Evolutionary conservation across 306 rosid species (phyloP).

Genomic region (Mimosa bimucronata): DNA sequence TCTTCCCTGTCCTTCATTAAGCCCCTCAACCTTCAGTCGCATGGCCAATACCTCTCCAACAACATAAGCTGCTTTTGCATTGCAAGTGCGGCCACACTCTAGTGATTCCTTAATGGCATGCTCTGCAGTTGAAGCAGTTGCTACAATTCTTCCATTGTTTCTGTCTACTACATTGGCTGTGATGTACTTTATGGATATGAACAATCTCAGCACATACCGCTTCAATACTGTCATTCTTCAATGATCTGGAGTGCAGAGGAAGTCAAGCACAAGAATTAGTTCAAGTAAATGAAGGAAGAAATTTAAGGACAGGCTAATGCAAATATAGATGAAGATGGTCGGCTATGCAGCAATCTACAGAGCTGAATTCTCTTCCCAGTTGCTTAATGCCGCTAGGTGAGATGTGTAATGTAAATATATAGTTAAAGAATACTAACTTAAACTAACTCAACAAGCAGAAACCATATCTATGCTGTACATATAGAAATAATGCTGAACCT

Average conservation of each 20-base stretch:
- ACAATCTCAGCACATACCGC: constrained; percentile 81
- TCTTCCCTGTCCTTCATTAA: constrained; percentile 76
- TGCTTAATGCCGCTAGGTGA: no score
- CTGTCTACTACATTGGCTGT: constrained; percentile 89
- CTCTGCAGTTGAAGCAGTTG: constrained; percentile 75
- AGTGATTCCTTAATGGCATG: constrained; percentile 75
- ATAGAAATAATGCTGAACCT: no score
- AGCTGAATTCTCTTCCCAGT: no score
- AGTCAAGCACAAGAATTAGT: constrained; percentile 23
- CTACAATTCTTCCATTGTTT: constrained; percentile 79
- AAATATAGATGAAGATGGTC: neutral
- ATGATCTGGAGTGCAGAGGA: constrained; percentile 27
- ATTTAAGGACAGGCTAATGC: neutral
- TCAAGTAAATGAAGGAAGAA: neutral
- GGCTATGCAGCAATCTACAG: neutral
- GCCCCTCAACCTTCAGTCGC: constrained; percentile 86
- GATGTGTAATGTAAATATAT: no score
- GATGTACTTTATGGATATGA: constrained; percentile 84
- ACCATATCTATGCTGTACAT: no score
- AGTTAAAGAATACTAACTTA: no score
- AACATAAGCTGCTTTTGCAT: constrained; percentile 83
- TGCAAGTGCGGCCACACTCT: constrained; percentile 84
- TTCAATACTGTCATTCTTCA: constrained; percentile 67
- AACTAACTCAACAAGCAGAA: no score
- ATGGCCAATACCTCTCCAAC: constrained; percentile 92